These are phyloP conservation scores for Cornus suecica DNA, from an alignment of 148 eudicot species.

Conservation along the genomic window DNA sequence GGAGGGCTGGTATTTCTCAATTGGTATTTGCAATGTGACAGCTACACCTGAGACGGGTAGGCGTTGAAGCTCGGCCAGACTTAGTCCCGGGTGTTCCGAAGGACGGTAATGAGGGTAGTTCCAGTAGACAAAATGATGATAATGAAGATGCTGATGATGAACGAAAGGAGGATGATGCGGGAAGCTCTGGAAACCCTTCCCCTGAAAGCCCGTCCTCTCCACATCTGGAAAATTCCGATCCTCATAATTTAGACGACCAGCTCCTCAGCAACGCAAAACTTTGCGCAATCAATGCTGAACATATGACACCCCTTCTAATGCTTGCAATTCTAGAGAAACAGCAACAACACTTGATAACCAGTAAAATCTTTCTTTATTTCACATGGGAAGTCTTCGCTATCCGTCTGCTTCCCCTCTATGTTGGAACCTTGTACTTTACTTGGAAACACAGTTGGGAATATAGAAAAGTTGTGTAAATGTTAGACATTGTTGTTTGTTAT, in stretches of 20 bases:
- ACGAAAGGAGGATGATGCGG: constrained; percentile 42
- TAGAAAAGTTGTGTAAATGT: constrained; percentile 27
- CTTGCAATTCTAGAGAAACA: constrained; percentile 14
- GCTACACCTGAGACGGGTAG: constrained; percentile 92
- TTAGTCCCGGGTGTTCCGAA: constrained; percentile 47
- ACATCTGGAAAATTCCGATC: constrained; percentile 23
- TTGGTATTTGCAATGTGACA: constrained; percentile 23
- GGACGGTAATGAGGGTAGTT: constrained; percentile 28
- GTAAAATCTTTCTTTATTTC: constrained; percentile 9
- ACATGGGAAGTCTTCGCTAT: constrained; percentile 13
- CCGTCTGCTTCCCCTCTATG: constrained; percentile 22
- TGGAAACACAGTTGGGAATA: constrained; percentile 21
- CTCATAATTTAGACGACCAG: constrained; percentile 22
- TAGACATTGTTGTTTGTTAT: constrained; percentile 10
- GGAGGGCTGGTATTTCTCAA: constrained; percentile 9
- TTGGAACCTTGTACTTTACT: constrained; percentile 37
- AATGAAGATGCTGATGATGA: constrained; percentile 47
- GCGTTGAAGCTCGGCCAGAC: constrained; percentile 80
- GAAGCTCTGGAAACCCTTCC: constrained; percentile 29
- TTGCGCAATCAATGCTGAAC: constrained; percentile 3
- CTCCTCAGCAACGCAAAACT: constrained; percentile 11
- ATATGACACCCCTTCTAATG: background rate
- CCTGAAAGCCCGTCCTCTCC: constrained; percentile 30
- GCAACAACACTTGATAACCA: constrained; percentile 6
- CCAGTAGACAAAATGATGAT: constrained; percentile 39